Base-by-base conservation (phyloP, 1,139 yeast genomes). In the Sugiyamaella sp. region DNA sequence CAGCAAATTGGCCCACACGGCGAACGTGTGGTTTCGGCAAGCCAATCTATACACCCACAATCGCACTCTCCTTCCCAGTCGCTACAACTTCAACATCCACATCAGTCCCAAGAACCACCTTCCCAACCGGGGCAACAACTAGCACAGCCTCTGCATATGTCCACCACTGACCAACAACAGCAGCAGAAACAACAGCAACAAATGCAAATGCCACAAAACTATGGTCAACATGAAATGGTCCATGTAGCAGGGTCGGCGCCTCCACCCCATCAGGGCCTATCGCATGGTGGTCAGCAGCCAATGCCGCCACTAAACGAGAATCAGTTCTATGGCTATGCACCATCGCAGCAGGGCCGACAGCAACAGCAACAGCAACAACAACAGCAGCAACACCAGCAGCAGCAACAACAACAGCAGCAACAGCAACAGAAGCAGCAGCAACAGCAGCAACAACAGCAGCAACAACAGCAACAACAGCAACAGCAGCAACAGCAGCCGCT, bases 1-100 rank as follows among this genome's bases (percentile, higher is more conserved):
- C 47, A 43, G 32, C 27, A 22, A 10, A 37, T 43, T 16, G 14
- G 24, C 2, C 9, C 39, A 2, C 12, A 17, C 4, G 47, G 47
- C 27, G 47, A 43, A 20, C 27, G 47, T 14, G 20, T 43, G 2
- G 17, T 33, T 21, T 16, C 22, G 3, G 33, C 33, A 41, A 32
- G 40, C 2, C 16, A 14, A 3, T 22, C 25, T 5, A 21, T 27
- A 2, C 35, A 39, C 20, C 14, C 45, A 12, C 45, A 17, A 17
- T 24, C 44, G 12, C 45, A 46, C 38, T 20, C 35, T 22, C 49
- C 45, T 14, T 53, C 38, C 24, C 47, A 53, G 14, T 47, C n/a
- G 21, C 46, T 39, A 10, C 55, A 39, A 44, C 51, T 35, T 16
- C 47, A 37, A 19, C 50, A 35, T 4, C 46, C 8, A 21, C 51